Evolutionary conservation across 345 rosid species (phyloP).

Genomic region (Abelmoschus esculentus): DNA sequence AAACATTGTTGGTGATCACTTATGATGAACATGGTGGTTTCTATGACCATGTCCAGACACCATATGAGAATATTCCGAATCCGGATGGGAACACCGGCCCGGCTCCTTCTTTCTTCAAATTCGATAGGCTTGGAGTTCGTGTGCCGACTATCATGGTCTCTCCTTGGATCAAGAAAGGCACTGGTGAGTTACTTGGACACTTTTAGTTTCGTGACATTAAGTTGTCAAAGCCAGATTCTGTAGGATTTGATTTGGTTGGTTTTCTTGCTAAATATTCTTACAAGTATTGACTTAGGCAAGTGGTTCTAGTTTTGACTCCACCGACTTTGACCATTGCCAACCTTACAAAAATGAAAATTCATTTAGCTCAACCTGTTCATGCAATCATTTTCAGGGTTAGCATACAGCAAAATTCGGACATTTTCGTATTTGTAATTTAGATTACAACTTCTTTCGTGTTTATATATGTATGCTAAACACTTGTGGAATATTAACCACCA

Average conservation of each 20-base stretch:
- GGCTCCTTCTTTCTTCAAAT: conserved; percentile 83
- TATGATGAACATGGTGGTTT: conserved; percentile 98
- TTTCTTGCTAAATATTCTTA: not conserved
- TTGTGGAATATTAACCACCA: not conserved
- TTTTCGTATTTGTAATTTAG: no score
- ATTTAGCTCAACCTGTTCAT: no score
- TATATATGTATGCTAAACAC: not conserved
- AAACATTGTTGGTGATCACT: conserved; percentile 74
- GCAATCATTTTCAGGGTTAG: no score
- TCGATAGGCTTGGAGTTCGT: conserved; percentile 88
- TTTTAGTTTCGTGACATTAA: no score
- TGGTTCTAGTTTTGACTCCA: not conserved
- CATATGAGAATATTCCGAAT: conserved; percentile 59
- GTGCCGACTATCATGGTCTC: conserved; percentile 90
- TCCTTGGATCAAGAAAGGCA: conserved; percentile 58
- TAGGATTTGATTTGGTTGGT: conserved; percentile 3
- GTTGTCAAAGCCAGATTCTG: not conserved
- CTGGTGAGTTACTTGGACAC: not conserved
- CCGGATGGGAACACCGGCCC: conserved; percentile 96
- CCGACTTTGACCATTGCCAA: not conserved
- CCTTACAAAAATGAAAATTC: not conserved
- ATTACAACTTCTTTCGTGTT: no score
- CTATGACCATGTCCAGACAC: conserved; percentile 88
- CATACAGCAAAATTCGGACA: no score
- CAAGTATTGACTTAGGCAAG: not conserved